These are phyloP conservation scores for Ambrosiella cleistominuta DNA, from an alignment of 2,329 filamentous ascomycete genomes.

Conservation along the genomic window DNA sequence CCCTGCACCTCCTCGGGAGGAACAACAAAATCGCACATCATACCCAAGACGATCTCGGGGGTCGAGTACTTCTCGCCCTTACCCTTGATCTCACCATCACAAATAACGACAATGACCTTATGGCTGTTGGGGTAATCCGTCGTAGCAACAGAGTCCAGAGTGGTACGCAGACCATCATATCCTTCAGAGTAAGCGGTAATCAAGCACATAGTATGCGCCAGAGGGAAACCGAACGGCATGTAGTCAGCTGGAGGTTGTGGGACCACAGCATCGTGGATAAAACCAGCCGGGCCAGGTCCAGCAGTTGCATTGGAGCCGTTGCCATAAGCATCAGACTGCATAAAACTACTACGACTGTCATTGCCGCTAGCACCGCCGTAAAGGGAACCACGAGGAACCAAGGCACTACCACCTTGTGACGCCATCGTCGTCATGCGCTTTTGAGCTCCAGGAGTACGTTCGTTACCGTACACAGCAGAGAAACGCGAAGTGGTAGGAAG, in stretches of 20 bases:
- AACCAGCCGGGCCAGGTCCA: constrained; percentile 70
- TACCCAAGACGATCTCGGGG: constrained; percentile 72
- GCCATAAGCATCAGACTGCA: constrained; percentile 39
- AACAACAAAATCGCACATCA: constrained; percentile 85
- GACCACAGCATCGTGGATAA: constrained; percentile 89
- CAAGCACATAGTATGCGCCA: constrained; percentile 84
- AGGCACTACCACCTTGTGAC: constrained; percentile 57
- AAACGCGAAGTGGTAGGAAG: constrained; percentile 89
- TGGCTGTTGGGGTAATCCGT: constrained; percentile 99
- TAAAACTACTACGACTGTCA: constrained; percentile 46
- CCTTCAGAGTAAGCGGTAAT: constrained; percentile 97
- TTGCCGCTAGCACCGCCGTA: constrained; percentile 44
- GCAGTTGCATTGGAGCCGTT: constrained; percentile 41
- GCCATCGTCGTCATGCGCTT: constrained; percentile 72
- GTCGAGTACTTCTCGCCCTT: constrained; percentile 75
- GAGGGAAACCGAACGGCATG: constrained; percentile 89
- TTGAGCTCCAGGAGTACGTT: constrained; percentile 31
- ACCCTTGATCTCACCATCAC: constrained; percentile 94
- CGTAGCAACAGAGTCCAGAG: constrained; percentile 86
- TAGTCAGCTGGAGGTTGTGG: constrained; percentile 92
- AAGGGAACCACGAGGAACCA: constrained; percentile 46
- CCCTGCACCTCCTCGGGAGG: constrained; percentile 66
- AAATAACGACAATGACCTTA: constrained; percentile 90
- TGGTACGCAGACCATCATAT: constrained; percentile 78
- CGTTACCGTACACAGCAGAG: constrained; percentile 70